These are phyloP conservation scores for Exophiala viscosa DNA, from an alignment of 2,329 filamentous ascomycete species.

Conservation along the genomic window DNA sequence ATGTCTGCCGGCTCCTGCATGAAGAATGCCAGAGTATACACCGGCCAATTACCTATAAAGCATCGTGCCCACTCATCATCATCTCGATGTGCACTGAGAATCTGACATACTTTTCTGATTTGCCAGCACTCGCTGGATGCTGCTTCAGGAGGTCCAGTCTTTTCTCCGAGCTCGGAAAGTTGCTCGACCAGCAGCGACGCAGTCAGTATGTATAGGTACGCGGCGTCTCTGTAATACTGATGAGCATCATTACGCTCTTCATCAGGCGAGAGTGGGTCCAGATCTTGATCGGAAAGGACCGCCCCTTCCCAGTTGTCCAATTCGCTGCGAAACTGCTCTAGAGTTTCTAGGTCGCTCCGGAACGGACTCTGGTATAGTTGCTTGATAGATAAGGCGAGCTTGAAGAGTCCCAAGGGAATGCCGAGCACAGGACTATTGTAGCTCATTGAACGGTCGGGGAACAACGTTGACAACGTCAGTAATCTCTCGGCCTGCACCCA, in stretches of 20 bases:
- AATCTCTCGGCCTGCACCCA: conserved; percentile 18
- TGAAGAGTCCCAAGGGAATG: conserved; percentile 13
- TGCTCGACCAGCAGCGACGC: conserved; percentile 18
- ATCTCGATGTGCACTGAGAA: conserved; percentile 7
- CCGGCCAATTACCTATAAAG: conserved; percentile 18
- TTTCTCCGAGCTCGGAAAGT: background rate
- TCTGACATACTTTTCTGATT: conserved; percentile 1
- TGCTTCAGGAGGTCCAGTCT: conserved; percentile 4
- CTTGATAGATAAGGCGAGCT: conserved; percentile 14
- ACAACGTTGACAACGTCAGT: conserved; percentile 12
- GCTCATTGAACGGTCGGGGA: conserved; percentile 10
- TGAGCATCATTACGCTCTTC: background rate
- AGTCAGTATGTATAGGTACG: conserved; percentile 14
- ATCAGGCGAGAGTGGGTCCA: background rate
- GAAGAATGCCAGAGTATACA: conserved; percentile 17
- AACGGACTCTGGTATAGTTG: conserved; percentile 9
- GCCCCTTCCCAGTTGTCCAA: conserved; percentile 17
- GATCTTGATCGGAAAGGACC: conserved; percentile 6
- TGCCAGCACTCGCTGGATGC: conserved; percentile 13
- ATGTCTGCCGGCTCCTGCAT: conserved; percentile 8
- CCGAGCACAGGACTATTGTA: conserved; percentile 22
- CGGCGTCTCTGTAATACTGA: conserved; percentile 15
- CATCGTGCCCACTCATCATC: conserved; percentile 14
- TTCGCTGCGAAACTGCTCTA: conserved; percentile 11
- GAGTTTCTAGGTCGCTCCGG: conserved; percentile 9